Conservation (phyloP, 306 rosid species). For the Cucumis hystrix region DNA sequence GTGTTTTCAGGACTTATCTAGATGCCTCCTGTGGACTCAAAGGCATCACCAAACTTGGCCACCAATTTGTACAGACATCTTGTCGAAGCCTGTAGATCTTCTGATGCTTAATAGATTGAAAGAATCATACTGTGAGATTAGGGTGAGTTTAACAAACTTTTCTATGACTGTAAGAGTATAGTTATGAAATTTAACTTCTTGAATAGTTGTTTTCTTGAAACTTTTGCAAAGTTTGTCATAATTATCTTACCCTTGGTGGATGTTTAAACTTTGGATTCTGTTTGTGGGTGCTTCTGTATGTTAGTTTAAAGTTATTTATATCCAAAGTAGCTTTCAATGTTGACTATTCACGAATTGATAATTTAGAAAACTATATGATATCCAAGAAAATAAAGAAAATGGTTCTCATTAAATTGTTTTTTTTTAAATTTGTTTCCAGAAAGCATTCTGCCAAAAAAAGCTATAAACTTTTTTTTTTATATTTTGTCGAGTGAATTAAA, state of each 20-base stretch:
- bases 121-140: slow-evolving; percentile 80
- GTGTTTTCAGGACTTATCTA: slow-evolving; percentile 72
- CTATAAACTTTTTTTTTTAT: no score
- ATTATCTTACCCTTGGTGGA: neutral
- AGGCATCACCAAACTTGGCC: slow-evolving; percentile 98
- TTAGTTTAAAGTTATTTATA: neutral
- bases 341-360: neutral
- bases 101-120: slow-evolving; percentile 74
- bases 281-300: neutral
- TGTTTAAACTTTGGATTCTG: neutral
- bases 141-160: slow-evolving; percentile 33
- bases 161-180: neutral
- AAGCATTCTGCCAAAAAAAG: neutral
- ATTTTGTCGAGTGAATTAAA: no score
- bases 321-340: neutral
- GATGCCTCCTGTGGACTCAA: slow-evolving; percentile 92
- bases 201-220: neutral
- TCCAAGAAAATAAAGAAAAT: neutral
- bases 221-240: neutral
- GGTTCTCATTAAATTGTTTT: neutral
- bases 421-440: neutral
- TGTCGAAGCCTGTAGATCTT: slow-evolving; percentile 71
- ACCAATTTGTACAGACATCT: slow-evolving; percentile 73
- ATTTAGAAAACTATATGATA: neutral
- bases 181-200: neutral